Evolutionary conservation across 108 stramenopile genomes (phyloP).

Genomic region (Discostella stelligeroides): DNA sequence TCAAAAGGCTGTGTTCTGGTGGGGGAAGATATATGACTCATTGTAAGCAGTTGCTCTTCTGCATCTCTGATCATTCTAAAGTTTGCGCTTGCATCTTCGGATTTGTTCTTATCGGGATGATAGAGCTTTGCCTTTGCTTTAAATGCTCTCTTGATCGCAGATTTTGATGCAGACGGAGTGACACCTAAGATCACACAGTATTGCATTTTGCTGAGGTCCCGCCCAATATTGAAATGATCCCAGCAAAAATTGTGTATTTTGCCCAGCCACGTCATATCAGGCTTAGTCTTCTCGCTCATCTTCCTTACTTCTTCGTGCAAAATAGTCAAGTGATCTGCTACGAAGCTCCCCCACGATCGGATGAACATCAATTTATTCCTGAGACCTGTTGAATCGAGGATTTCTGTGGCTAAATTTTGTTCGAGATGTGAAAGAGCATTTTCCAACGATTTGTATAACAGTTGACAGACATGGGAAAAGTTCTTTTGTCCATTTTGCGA

Average conservation of each 20-base stretch:
- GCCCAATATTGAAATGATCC: constrained; percentile 47
- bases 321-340: too few relatives aligned
- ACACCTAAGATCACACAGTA: constrained; percentile 51
- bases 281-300: not conserved
- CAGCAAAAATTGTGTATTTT: constrained; percentile 40
- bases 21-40: too few relatives aligned
- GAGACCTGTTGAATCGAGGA: constrained; percentile 43
- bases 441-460: constrained; percentile 45
- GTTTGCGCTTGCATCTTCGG: constrained; percentile 9
- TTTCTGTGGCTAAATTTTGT: not conserved
- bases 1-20: constrained; percentile 45
- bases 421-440: constrained; percentile 30
- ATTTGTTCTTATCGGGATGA: constrained; percentile 48
- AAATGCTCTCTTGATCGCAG: constrained; percentile 53
- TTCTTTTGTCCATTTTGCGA: constrained; percentile 19
- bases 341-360: constrained; percentile 46
- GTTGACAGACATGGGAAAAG: constrained; percentile 48
- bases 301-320: not conserved
- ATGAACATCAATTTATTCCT: constrained; percentile 20
- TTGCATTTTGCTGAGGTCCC: constrained; percentile 52
- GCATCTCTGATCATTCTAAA: constrained; percentile 55
- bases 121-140: constrained; percentile 27
- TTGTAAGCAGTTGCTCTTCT: constrained; percentile 31
- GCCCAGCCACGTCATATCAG: constrained; percentile 43
- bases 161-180: constrained; percentile 48